Evolutionary conservation across 2,329 filamentous ascomycete species (phyloP), one percentile per base, ranked within the genome.

Genomic region (Penicillium digitatum): DNA sequence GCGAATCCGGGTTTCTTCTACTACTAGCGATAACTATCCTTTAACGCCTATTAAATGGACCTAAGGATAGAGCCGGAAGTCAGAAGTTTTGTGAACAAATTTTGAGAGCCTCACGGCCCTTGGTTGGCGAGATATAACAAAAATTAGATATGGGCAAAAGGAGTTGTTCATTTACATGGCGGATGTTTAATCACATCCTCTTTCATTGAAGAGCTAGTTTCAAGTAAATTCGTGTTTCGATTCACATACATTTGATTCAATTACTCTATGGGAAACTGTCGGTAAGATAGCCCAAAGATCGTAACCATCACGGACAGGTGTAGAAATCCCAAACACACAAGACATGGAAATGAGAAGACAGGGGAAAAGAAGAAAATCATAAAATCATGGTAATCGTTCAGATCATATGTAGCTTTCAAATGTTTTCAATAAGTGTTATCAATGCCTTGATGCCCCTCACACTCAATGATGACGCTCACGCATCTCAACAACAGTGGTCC

Each of bases 401-500:
- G 26, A 22, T 50, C 46, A 39, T 54, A 32, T 14, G 12, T 27
- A 18, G 16, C 22, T 42, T 11, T 26, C 22, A 42, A 18, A 42
- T 42, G 4, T 26, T n/a, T 42, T 26, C 14, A 26, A 26, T 27
- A 11, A n/a, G 16, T 42, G n/a, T 49, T 14, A 29, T 39, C 14
- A 40, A 24, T 20, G 26, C 12, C 10, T 14, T 16, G 14, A 10
- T 26, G n/a, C n/a, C 16, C 22, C 16, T 38, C 32, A 26, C 32
- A 35, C 44, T 62, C 50, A 76, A 62, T 75, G 70, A 56, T 74
- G 72, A 43, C 82, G 81, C 69, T 89, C 85, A 64, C 82, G 82
- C 63, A 89, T 73, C 58, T 86, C 82, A 4, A 90, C 81, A 42
- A 86, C 78, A 1, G 87, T 83, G 11, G 84, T 82, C 73, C 87